Conservation (phyloP, 371 early-diverging fungal species). For the Mucor saturninus region DNA sequence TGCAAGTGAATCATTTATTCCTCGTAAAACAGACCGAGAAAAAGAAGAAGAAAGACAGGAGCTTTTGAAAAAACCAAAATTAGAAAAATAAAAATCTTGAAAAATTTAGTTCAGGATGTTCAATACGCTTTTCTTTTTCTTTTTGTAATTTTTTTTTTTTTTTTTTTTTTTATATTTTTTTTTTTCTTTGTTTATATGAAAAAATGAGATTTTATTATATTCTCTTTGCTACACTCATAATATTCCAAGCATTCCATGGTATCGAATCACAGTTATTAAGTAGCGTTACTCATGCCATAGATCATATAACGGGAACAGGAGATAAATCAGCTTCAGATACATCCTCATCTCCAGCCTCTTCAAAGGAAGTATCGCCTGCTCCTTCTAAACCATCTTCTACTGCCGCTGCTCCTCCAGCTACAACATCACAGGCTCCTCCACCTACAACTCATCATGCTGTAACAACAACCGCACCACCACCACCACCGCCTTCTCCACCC, state of each 20-base stretch:
- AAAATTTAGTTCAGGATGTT: not conserved
- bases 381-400: conserved; percentile 14
- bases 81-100: conserved; percentile 32
- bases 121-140: not conserved
- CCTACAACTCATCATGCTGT: conserved; percentile 5
- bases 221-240: conserved; percentile 8
- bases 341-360: conserved; percentile 14
- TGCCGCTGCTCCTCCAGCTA: conserved; percentile 4
- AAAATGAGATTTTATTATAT: not conserved
- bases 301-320: conserved; percentile 4
- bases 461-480: conserved; percentile 8
- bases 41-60: conserved; percentile 54
- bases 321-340: not conserved
- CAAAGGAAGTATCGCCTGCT: conserved; percentile 17
- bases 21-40: conserved; percentile 64
- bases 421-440: conserved; percentile 10
- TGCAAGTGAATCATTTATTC: conserved; percentile 51
- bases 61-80: conserved; percentile 36
- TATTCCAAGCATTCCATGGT: conserved; percentile 5
- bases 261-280: conserved; percentile 20
- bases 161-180: conserved; percentile 4
- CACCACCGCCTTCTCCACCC: conserved; percentile 6
- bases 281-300: conserved; percentile 16
- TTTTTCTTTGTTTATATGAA: not conserved
- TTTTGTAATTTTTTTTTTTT: conserved; percentile 8